Conservation (phyloP, 2,329 filamentous ascomycete species). For the Ascochyta clinopodiicola region DNA sequence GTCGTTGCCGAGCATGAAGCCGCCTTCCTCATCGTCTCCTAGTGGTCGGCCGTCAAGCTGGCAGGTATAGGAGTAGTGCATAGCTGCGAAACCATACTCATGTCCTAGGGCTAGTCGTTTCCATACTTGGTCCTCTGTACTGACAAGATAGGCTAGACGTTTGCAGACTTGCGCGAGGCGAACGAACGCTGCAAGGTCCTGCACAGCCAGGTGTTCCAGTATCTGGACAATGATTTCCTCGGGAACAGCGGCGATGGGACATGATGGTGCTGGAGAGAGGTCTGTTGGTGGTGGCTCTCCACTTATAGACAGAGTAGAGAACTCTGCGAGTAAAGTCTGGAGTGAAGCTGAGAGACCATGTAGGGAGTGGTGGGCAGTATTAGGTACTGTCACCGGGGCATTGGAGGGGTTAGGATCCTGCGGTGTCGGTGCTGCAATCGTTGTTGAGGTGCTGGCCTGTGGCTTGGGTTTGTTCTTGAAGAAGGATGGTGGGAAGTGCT, state of each 20-base stretch:
- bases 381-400: constrained; percentile 59
- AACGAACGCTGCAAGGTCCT: constrained; percentile 78
- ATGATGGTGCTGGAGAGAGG: constrained; percentile 74
- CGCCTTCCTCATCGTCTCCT: constrained; percentile 44
- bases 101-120: constrained; percentile 72
- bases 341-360: constrained; percentile 63
- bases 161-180: constrained; percentile 84
- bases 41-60: constrained; percentile 60
- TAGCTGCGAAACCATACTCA: constrained; percentile 79
- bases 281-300: constrained; percentile 72
- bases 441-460: constrained; percentile 8
- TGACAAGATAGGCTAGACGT: constrained; percentile 81
- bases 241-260: constrained; percentile 77
- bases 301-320: constrained; percentile 73
- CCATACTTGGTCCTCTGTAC: constrained; percentile 87
- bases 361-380: constrained; percentile 64
- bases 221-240: constrained; percentile 86
- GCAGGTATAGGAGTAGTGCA: constrained; percentile 80
- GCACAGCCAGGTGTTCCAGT: constrained; percentile 71
- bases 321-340: constrained; percentile 76
- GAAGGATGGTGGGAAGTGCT: constrained; percentile 77
- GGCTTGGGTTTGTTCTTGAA: constrained; percentile 47
- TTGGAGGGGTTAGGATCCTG: constrained; percentile 58
- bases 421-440: constrained; percentile 43
- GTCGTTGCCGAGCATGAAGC: constrained; percentile 36